These are phyloP conservation scores for Trichoderma sp. DNA, from an alignment of 2,329 filamentous ascomycete genomes.

Conservation along the genomic window DNA sequence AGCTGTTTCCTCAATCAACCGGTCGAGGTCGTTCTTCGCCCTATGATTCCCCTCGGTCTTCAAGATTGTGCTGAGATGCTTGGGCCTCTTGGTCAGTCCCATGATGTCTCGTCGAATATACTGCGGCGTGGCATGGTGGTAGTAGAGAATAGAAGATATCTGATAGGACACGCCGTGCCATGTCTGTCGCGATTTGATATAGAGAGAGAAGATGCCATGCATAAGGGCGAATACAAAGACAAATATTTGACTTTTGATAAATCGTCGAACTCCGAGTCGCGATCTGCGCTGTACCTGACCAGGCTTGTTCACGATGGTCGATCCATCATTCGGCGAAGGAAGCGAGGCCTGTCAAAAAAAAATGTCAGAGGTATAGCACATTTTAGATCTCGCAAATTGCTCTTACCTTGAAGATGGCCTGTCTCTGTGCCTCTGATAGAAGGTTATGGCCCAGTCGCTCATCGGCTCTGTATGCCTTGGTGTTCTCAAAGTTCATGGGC, in stretches of 20 bases:
- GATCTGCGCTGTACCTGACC: conserved; percentile 39
- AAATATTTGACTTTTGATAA: conserved; percentile 64
- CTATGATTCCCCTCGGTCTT: conserved; percentile 70
- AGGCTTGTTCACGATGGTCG: conserved; percentile 29
- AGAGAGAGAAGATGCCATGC: conserved; percentile 83
- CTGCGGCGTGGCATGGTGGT: conserved; percentile 94
- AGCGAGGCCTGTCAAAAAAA: conserved; percentile 39
- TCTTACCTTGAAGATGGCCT: conserved; percentile 42
- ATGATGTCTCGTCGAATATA: conserved; percentile 87
- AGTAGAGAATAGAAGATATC: conserved; percentile 79
- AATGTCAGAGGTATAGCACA: conserved; percentile 8
- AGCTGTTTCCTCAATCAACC: conserved; percentile 84
- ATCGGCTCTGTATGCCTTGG: conserved; percentile 45
- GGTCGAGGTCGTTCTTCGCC: conserved; percentile 74
- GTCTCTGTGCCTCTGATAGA: conserved; percentile 41
- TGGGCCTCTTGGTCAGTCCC: conserved; percentile 70
- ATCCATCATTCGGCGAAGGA: conserved; percentile 39
- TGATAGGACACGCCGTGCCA: conserved; percentile 79
- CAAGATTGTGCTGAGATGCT: conserved; percentile 85
- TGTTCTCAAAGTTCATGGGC: conserved; percentile 42
- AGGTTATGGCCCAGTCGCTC: conserved; percentile 40
- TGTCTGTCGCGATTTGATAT: conserved; percentile 77
- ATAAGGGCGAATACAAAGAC: conserved; percentile 67
- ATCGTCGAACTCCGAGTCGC: conserved; percentile 60
- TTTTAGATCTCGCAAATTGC: background rate